phyloP scores from a whole-genome alignment of 306 rosid species.

The Gastrolobium villosum region DNA sequence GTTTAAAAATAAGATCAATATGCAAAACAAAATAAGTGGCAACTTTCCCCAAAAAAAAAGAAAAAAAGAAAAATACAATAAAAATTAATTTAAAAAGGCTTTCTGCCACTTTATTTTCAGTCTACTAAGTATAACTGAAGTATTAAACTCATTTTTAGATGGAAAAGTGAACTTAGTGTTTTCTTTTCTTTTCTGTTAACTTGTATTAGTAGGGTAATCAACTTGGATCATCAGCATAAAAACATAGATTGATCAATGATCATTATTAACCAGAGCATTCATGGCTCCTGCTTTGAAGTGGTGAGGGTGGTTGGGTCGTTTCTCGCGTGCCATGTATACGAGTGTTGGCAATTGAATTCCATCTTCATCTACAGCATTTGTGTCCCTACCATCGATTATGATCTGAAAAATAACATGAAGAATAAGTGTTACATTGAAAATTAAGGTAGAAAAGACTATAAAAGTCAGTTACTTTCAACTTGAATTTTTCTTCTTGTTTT shows the following conservation, averaged over 20 bases:
- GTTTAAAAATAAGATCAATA: background rate
- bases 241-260: background rate
- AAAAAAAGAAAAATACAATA: too few species aligned
- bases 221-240: background rate
- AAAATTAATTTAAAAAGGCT: background rate
- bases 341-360: constrained; percentile 62
- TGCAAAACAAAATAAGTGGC: background rate
- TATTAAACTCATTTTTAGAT: too few species aligned
- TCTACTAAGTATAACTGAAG: background rate
- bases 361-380: constrained; percentile 53
- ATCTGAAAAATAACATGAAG: constrained; percentile 45
- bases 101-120: background rate
- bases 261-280: constrained; percentile 65
- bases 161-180: too few species aligned
- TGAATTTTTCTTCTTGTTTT: too few species aligned
- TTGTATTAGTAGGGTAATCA: too few species aligned
- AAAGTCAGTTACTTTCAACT: background rate
- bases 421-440: background rate
- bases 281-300: constrained; percentile 86
- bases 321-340: constrained; percentile 79
- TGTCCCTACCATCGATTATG: constrained; percentile 66
- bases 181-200: too few species aligned
- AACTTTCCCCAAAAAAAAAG: background rate
- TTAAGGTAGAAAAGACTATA: background rate
- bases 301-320: constrained; percentile 68